Base-by-base conservation (phyloP, 768 basidiomycete genomes). In the Agaricus subrufescens region DNA sequence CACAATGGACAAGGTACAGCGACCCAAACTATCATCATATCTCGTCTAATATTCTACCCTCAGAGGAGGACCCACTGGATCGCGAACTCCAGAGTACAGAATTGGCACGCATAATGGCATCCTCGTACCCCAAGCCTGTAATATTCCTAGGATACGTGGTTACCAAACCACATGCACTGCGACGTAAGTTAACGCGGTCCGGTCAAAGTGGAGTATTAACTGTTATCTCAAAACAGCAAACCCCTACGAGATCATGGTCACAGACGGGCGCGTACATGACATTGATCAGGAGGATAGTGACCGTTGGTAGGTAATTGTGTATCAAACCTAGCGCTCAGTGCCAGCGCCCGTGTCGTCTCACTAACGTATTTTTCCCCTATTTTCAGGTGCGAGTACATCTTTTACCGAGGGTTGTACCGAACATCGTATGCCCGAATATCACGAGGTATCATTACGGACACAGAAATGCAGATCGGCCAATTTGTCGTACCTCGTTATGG, bases 51-150 rank as follows among this genome's bases (percentile, higher is more conserved):
- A 46, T 51, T 12, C 19, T 19, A 15, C 23, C 40, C 52, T 25
- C 65, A 91, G 93, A 95, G 80, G 89, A 94, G 66, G 91, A 94
- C 46, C 81, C 87, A 0, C 67, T 93, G n/a, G 94, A 96, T 66
- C 81, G 94, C 56, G 88, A 94, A 66, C 71, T 95, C 27, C 94
- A 96, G 64, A 87, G 88, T 52, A 84, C 68, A 25, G 91, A 87
- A 64, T 73, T 96, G 52, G 94, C 87, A 2, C 77, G 86, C 38
- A 86, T 95, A 47, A 91, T 94, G 84, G 72, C 82, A 0, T 75
- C 82, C 5, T 83, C 87, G 56, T 56, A 56, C 45, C 87, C 87
- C 23, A 71, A 80, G 26, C 93, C 93, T 0, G 81, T 88, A 14
- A 77, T 94, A 46, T 92, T 89, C 74, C 75, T 92, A 14, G 90